Evolutionary conservation across 1,139 yeast genomes (phyloP).

Genomic region (Diutina pseudorugosa): DNA sequence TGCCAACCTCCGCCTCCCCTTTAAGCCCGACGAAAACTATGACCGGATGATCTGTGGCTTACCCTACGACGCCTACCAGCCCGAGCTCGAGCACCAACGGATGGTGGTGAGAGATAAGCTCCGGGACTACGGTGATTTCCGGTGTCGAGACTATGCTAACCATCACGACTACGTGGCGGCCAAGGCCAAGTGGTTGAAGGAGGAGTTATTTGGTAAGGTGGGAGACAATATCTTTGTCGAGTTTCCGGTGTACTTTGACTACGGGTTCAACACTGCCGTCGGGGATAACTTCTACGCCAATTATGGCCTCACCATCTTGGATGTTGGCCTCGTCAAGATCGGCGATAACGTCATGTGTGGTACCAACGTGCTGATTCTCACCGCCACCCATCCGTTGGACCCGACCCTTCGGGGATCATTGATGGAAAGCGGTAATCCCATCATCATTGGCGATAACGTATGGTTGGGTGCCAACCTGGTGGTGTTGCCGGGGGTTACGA

Average conservation of each 20-base stretch:
- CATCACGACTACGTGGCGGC: slow-evolving; percentile 22
- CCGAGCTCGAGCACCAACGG: slow-evolving; percentile 16
- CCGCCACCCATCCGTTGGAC: slow-evolving; percentile 56
- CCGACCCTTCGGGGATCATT: slow-evolving; percentile 30
- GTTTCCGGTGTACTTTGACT: slow-evolving; percentile 45
- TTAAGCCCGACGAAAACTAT: slow-evolving; percentile 26
- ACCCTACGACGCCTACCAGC: slow-evolving; percentile 21
- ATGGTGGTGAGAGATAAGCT: slow-evolving; percentile 20
- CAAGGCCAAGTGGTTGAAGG: slow-evolving; percentile 15
- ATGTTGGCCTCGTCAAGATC: slow-evolving; percentile 46
- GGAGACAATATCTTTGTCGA: slow-evolving; percentile 31
- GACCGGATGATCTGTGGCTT: slow-evolving; percentile 28
- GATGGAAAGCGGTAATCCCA: slow-evolving; percentile 43
- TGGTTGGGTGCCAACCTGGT: slow-evolving; percentile 52
- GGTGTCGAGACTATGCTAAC: slow-evolving; percentile 14
- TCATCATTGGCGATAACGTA: slow-evolving; percentile 47
- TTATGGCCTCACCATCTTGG: slow-evolving; percentile 43
- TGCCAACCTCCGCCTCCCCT: slow-evolving; percentile 27
- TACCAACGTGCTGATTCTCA: slow-evolving; percentile 47
- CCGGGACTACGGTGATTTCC: slow-evolving; percentile 12
- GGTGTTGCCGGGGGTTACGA: slow-evolving; percentile 53
- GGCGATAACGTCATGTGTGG: slow-evolving; percentile 53
- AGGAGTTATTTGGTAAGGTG: slow-evolving; percentile 33
- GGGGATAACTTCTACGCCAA: slow-evolving; percentile 44
- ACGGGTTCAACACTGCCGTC: slow-evolving; percentile 40